A percentile compares a stretch with the other conserved stretches of the same genome.
phyloP scores from a whole-genome alignment of 768 basidiomycete genomes.

The Macrolepiota dolichaula region DNA sequence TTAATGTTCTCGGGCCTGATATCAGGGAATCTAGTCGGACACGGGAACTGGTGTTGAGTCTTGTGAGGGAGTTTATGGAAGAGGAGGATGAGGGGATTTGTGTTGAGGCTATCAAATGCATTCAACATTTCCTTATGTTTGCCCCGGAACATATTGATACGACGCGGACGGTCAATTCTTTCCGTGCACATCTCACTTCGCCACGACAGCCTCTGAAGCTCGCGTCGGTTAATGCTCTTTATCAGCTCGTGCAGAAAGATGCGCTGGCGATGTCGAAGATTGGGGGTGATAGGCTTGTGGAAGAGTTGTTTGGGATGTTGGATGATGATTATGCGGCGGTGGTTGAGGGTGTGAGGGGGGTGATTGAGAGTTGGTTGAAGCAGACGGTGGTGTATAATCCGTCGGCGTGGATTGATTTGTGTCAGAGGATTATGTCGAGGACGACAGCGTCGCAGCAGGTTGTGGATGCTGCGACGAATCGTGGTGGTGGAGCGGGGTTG shows the following conservation, averaged over 20 bases:
- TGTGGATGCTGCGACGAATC: conserved; percentile 58
- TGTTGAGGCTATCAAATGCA: conserved; percentile 93
- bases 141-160: conserved; percentile 81
- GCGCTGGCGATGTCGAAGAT: conserved; percentile 88
- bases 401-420: conserved; percentile 97
- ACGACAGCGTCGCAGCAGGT: conserved; percentile 83
- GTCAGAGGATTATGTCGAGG: conserved; percentile 94
- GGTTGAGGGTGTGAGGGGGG: conserved; percentile 89
- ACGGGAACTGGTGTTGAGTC: conserved; percentile 75
- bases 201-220: conserved; percentile 83
- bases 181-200: conserved; percentile 78
- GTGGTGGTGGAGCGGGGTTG: conserved; percentile 33
- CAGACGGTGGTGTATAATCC: conserved; percentile 93
- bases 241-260: conserved; percentile 96
- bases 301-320: conserved; percentile 91
- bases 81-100: conserved; percentile 87
- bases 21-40: conserved; percentile 84
- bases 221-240: conserved; percentile 92
- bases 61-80: conserved; percentile 80
- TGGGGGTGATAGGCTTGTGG: conserved; percentile 91
- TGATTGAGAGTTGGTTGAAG: conserved; percentile 91
- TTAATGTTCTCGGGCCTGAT: conserved; percentile 93
- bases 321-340: conserved; percentile 88
- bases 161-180: conserved; percentile 72
- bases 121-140: conserved; percentile 97